Evolutionary conservation across 2,329 filamentous ascomycete species (phyloP).

Genomic region (Ophiostoma sp.): DNA sequence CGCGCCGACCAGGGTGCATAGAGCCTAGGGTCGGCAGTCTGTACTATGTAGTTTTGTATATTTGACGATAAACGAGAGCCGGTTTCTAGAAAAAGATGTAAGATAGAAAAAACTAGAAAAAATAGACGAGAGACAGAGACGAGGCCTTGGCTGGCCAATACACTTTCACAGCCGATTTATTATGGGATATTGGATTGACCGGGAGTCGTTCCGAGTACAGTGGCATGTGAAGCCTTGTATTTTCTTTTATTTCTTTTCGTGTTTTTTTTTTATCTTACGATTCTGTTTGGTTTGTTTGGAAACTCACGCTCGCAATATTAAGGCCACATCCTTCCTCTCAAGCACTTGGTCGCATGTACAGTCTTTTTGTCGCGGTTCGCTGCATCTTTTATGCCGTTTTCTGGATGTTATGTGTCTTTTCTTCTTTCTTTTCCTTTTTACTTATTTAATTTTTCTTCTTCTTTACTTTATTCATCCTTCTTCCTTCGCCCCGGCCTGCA

Average conservation of each 20-base stretch:
- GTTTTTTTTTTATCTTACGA: neutral
- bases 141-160: neutral
- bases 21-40: neutral
- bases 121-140: neutral
- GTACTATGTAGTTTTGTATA: no score
- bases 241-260: no score
- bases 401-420: neutral
- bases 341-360: neutral
- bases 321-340: neutral
- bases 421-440: neutral
- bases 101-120: neutral
- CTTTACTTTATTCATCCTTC: neutral
- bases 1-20: neutral
- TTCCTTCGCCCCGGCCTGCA: neutral
- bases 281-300: neutral
- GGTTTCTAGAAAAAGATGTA: neutral
- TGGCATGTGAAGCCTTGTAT: no score
- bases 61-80: neutral
- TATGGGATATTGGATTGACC: neutral
- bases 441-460: neutral
- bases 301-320: neutral
- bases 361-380: neutral
- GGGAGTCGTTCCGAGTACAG: no score
- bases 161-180: neutral
- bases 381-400: neutral